Percentiles rank a stretch among this genome's conserved stretches.
Conservation (phyloP, 2,329 filamentous ascomycete genomes). For the Botrytis paeoniae region DNA sequence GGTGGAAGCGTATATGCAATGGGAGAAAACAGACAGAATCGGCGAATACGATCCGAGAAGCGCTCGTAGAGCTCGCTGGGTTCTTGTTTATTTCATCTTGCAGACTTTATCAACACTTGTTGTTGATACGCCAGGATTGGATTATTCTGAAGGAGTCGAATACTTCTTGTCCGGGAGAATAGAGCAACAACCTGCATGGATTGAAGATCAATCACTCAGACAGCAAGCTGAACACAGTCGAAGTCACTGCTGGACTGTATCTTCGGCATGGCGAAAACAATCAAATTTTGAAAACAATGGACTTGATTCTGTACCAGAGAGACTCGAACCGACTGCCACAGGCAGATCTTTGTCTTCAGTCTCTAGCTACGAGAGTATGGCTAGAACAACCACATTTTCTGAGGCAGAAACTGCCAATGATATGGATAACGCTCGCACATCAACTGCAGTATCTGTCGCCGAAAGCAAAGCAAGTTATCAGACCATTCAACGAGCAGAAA, state of each 20-base stretch:
- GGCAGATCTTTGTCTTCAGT: not conserved
- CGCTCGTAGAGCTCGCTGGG: constrained; percentile 58
- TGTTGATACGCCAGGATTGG: constrained; percentile 54
- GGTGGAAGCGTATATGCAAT: constrained; percentile 53
- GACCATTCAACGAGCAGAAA: constrained; percentile 1
- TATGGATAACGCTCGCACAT: not conserved
- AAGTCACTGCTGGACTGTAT: constrained; percentile 38
- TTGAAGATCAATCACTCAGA: constrained; percentile 31
- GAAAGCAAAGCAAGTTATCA: constrained; percentile 16
- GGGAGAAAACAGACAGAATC: constrained; percentile 53
- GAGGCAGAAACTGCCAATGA: constrained; percentile 15
- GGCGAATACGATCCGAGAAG: constrained; percentile 52
- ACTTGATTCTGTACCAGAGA: not conserved
- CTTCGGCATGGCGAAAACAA: constrained; percentile 11
- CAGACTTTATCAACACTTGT: constrained; percentile 59
- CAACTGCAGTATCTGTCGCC: not conserved
- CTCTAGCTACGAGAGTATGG: constrained; percentile 16
- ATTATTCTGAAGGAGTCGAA: constrained; percentile 50
- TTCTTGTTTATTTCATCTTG: constrained; percentile 58
- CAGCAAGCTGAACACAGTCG: constrained; percentile 34
- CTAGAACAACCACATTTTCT: constrained; percentile 14
- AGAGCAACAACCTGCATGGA: constrained; percentile 56
- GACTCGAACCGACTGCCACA: not conserved
- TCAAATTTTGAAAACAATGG: not conserved
- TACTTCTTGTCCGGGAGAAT: constrained; percentile 58